Evolutionary conservation across 2,329 filamentous ascomycete genomes (phyloP).

Genomic region (Colletotrichum cuscutae): DNA sequence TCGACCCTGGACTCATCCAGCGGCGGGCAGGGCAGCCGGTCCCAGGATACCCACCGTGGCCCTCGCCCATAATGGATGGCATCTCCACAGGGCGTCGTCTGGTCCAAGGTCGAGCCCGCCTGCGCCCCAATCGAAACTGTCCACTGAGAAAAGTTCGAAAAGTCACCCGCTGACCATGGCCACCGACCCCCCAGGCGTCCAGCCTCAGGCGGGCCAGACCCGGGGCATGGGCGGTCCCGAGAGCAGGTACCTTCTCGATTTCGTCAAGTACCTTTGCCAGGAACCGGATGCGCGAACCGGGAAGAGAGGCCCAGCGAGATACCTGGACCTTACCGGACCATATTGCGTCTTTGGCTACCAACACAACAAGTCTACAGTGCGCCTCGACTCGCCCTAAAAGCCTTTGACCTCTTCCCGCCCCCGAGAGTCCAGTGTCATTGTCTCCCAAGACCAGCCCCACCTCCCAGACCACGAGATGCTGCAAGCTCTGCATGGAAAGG

Average conservation of each 20-base stretch:
- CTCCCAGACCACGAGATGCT: constrained; percentile 30
- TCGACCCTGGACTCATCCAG: background rate
- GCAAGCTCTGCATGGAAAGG: constrained; percentile 29
- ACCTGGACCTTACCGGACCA: background rate
- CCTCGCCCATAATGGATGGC: constrained; percentile 15
- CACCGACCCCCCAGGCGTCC: constrained; percentile 21
- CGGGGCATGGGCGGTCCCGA: constrained; percentile 1
- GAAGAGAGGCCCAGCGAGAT: constrained; percentile 10
- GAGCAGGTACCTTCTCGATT: constrained; percentile 25
- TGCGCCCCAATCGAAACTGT: constrained; percentile 33
- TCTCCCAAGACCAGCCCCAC: constrained; percentile 21
- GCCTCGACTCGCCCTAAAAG: background rate
- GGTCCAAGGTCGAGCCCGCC: constrained; percentile 31
- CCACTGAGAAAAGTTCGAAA: constrained; percentile 36
- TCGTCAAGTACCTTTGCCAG: constrained; percentile 26
- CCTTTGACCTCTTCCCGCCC: background rate
- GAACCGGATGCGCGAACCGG: constrained; percentile 32
- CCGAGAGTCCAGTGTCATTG: background rate
- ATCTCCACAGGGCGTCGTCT: constrained; percentile 23
- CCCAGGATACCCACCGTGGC: constrained; percentile 12
- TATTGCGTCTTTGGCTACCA: background rate
- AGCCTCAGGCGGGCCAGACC: constrained; percentile 28
- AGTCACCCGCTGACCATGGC: constrained; percentile 34
- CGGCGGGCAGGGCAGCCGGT: constrained; percentile 2
- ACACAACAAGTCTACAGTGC: constrained; percentile 27